Conservation (phyloP, 768 basidiomycete genomes). For the Hebeloma cylindrosporum region DNA sequence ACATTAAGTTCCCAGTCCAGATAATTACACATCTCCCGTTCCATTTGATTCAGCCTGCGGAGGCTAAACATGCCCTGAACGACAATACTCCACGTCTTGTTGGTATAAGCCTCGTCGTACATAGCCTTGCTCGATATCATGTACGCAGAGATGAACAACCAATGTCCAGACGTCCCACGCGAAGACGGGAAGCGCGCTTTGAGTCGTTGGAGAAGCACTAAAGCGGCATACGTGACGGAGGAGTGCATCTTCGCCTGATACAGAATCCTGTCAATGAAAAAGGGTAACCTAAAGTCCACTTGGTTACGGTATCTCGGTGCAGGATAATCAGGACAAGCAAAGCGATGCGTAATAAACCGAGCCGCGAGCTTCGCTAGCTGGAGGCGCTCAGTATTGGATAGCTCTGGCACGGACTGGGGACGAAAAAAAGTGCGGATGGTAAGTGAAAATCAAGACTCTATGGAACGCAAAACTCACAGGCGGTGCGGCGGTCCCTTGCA, state of each 20-base stretch:
- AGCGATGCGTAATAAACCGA: slow-evolving; percentile 81
- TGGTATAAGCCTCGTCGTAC: slow-evolving; percentile 92
- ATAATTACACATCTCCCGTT: slow-evolving; percentile 89
- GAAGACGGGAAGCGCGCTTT: slow-evolving; percentile 93
- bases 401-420: slow-evolving; percentile 25
- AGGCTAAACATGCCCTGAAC: slow-evolving; percentile 85
- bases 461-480: slow-evolving; percentile 15
- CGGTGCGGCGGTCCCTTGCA: slow-evolving; percentile 21
- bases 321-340: slow-evolving; percentile 83
- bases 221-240: slow-evolving; percentile 68
- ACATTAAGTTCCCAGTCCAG: slow-evolving; percentile 90
- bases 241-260: slow-evolving; percentile 77
- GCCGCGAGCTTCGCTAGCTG: slow-evolving; percentile 71
- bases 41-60: slow-evolving; percentile 95
- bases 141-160: slow-evolving; percentile 87
- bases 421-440: slow-evolving; percentile 4
- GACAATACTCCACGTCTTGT: slow-evolving; percentile 91
- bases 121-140: slow-evolving; percentile 94
- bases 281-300: slow-evolving; percentile 63
- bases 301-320: slow-evolving; percentile 55
- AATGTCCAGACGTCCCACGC: slow-evolving; percentile 85
- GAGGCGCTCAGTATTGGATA: slow-evolving; percentile 49
- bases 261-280: slow-evolving; percentile 85
- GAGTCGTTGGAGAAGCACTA: slow-evolving; percentile 72
- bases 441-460: background rate